Percentiles rank a stretch among this genome's conserved stretches.
phyloP scores from a whole-genome alignment of 352 stramenopile genomes.

The Pythium aristosporum region DNA sequence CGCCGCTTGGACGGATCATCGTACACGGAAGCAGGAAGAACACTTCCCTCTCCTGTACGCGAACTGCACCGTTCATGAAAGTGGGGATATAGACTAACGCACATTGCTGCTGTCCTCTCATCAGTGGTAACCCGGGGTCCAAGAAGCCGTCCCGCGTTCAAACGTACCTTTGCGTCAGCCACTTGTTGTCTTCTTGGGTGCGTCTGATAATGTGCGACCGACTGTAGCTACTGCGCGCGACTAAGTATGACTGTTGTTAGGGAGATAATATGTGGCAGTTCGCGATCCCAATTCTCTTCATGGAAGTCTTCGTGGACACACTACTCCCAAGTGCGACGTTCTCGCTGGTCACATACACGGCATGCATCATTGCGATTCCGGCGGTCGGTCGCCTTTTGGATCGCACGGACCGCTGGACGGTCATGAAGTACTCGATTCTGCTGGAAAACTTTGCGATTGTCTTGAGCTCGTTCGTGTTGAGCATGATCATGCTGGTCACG shows the following conservation, averaged over 20 bases:
- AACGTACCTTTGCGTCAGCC: slow-evolving; percentile 71
- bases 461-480: slow-evolving; percentile 60
- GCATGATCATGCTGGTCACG: slow-evolving; percentile 56
- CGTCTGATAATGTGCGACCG: too few species aligned
- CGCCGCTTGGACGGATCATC: slow-evolving; percentile 39
- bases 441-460: slow-evolving; percentile 80
- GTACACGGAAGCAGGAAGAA: slow-evolving; percentile 17
- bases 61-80: neutral
- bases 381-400: slow-evolving; percentile 65
- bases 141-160: slow-evolving; percentile 35
- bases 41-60: slow-evolving; percentile 40
- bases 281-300: slow-evolving; percentile 16
- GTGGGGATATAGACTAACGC: neutral
- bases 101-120: neutral
- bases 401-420: slow-evolving; percentile 58
- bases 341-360: slow-evolving; percentile 29
- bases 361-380: slow-evolving; percentile 71
- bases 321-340: slow-evolving; percentile 63
- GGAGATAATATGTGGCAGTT: slow-evolving; percentile 21
- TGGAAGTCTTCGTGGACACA: slow-evolving; percentile 17
- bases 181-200: slow-evolving; percentile 80
- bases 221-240: neutral
- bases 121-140: neutral
- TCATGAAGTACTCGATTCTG: slow-evolving; percentile 73
- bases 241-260: neutral